phyloP scores from a whole-genome alignment of 805 yeast species.

The Saccharomycopsis fodiens region DNA sequence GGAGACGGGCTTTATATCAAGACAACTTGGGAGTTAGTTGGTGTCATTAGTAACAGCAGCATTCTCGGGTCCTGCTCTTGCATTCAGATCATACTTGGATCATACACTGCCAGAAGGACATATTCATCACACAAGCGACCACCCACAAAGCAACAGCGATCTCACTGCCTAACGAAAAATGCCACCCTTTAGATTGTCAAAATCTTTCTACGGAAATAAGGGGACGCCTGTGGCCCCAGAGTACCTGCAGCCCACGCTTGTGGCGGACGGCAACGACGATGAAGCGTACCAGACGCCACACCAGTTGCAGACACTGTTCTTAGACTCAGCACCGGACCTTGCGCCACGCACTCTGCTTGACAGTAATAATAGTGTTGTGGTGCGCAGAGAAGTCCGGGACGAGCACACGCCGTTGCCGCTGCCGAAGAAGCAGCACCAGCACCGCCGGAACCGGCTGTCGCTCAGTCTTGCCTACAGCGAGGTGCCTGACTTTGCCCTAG shows the following conservation, averaged over 20 bases:
- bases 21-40: too few species aligned
- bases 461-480: constrained; percentile 16
- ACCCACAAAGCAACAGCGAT: too few species aligned
- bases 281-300: constrained; percentile 26
- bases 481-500: constrained; percentile 18
- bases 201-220: constrained; percentile 4
- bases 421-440: constrained; percentile 17
- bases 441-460: constrained; percentile 16
- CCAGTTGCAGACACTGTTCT: too few species aligned
- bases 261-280: constrained; percentile 20
- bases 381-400: constrained; percentile 3
- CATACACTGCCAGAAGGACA: too few species aligned
- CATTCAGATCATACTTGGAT: too few species aligned
- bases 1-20: too few species aligned
- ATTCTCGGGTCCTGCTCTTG: too few species aligned
- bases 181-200: constrained; percentile 10
- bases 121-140: too few species aligned
- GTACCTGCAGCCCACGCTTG: constrained; percentile 19
- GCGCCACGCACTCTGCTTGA: constrained; percentile 23
- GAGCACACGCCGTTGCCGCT: constrained; percentile 16
- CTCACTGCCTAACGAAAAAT: too few species aligned
- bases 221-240: constrained; percentile 7
- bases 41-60: too few species aligned
- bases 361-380: not conserved
- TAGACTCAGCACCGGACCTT: too few species aligned